Base-by-base conservation (phyloP, 2,329 filamentous ascomycete species). In the Didymella keratinophila region DNA sequence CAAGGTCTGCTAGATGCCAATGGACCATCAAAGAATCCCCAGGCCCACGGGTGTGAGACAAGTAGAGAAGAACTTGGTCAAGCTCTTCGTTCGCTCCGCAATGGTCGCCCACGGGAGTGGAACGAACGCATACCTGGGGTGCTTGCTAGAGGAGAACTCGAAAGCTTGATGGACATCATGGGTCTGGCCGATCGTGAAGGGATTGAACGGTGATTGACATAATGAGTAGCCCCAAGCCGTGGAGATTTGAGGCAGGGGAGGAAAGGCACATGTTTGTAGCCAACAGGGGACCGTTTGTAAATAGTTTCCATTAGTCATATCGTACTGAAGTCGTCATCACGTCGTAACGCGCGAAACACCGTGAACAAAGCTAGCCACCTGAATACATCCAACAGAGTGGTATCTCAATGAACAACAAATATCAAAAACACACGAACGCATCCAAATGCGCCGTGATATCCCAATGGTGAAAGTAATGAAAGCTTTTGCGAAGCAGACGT, bases 331-430 rank as follows among this genome's bases (percentile, higher is more conserved):
- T 37, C 28, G 5, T 57, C 48, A 52, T 57, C 48, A 52, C 42
- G 36, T 52, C 36, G 36, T 42, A 43, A 21, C 7, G 16, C 30
- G 28, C 41, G 43, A 47, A 11, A 36, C 25, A 12, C 9, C 11
- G 25, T 48, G 43, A 52, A 44, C 49, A 52, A 58, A 47, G 23
- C 49, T 36, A 23, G 30, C 55, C 55, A 44, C 55, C 44, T 52
- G 30, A 28, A 45, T 23, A 12, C n/a, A 44, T 63, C 61, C 58
- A 61, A 63, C 61, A 62, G 58, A 61, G 63, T 66, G 65, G 63
- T 68, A 68, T 68, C 65, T 64, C 49, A 20, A 56, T 54, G 34
- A 46, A 20, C 20, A 51, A 36, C 0, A 43, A 27, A 44, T 28
- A 20, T 18, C n/a, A 43, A n/a, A 56, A 44, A 39, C 9, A 12